These are phyloP conservation scores for Fusarium sp. DNA, from an alignment of 2,329 filamentous ascomycete species.

Conservation along the genomic window DNA sequence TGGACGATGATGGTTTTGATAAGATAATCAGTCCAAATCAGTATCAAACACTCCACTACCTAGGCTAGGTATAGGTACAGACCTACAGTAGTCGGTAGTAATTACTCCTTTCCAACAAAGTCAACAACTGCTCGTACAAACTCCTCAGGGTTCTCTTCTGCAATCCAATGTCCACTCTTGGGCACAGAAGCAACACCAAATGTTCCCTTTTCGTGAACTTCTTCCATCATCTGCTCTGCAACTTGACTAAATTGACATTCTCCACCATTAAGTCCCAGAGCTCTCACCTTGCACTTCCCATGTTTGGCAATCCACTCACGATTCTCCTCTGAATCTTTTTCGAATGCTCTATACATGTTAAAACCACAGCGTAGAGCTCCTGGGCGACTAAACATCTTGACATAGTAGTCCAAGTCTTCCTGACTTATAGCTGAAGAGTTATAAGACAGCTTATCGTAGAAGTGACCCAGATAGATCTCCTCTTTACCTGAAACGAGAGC, in stretches of 20 bases:
- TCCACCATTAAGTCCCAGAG: slow-evolving; percentile 11
- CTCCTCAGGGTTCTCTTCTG: slow-evolving; percentile 22
- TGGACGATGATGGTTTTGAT: slow-evolving; percentile 32
- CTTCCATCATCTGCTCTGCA: slow-evolving; percentile 23
- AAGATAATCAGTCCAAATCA: slow-evolving; percentile 30
- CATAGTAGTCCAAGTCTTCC: slow-evolving; percentile 7
- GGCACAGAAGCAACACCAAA: slow-evolving; percentile 18
- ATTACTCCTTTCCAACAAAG: slow-evolving; percentile 13
- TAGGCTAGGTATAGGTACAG: background rate
- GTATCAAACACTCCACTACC: background rate
- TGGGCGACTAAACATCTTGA: background rate
- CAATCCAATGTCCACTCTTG: slow-evolving; percentile 25
- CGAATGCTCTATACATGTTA: slow-evolving; percentile 16
- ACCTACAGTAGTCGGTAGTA: background rate
- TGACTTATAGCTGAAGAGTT: slow-evolving; percentile 25
- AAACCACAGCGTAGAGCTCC: slow-evolving; percentile 13
- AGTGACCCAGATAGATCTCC: slow-evolving; percentile 23
- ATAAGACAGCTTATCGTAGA: slow-evolving; percentile 22
- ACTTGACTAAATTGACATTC: slow-evolving; percentile 22
- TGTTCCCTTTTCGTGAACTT: slow-evolving; percentile 14
- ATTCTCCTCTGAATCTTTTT: slow-evolving; percentile 18
- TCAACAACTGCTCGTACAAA: slow-evolving; percentile 19
- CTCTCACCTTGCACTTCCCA: slow-evolving; percentile 27
- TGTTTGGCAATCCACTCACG: slow-evolving; percentile 26
- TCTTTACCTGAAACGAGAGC: slow-evolving; percentile 23